phyloP scores from a whole-genome alignment of 495 filamentous ascomycete genomes.

The Acidomyces sp. region DNA sequence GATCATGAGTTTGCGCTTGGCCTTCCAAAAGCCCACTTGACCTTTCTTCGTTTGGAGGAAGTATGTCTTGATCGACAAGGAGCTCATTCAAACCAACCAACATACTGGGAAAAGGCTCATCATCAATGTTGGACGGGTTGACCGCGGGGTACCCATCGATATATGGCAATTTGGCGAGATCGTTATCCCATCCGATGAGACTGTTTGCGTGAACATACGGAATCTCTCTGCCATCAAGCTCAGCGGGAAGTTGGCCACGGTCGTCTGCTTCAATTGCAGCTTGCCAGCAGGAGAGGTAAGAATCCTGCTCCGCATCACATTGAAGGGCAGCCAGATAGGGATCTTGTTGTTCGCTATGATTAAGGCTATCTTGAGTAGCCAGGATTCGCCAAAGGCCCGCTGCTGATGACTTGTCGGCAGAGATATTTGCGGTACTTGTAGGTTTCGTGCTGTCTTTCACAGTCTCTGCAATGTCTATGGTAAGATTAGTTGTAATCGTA shows the following conservation, averaged over 20 bases:
- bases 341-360: background rate
- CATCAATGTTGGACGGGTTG: conserved; percentile 2
- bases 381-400: conserved; percentile 17
- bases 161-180: conserved; percentile 3
- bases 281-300: conserved; percentile 3
- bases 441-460: too few relatives aligned
- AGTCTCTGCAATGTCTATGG: too few relatives aligned
- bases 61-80: conserved; percentile 9
- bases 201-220: conserved; percentile 17
- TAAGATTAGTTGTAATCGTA: too few relatives aligned
- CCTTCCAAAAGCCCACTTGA: too few relatives aligned
- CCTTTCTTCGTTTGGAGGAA: background rate
- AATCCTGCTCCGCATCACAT: background rate
- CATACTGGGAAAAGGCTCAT: background rate
- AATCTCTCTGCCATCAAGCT: conserved; percentile 14
- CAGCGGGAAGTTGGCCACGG: background rate
- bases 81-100: conserved; percentile 13
- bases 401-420: background rate
- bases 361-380: background rate
- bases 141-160: conserved; percentile 4
- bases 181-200: conserved; percentile 10
- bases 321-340: conserved; percentile 2
- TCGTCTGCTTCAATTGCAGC: background rate
- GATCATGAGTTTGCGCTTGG: too few relatives aligned
- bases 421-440: background rate